Percentiles rank a stretch among this genome's conserved stretches.
Evolutionary conservation across 163 green algal genomes (phyloP).

Genomic region (Chlorella variabilis): DNA sequence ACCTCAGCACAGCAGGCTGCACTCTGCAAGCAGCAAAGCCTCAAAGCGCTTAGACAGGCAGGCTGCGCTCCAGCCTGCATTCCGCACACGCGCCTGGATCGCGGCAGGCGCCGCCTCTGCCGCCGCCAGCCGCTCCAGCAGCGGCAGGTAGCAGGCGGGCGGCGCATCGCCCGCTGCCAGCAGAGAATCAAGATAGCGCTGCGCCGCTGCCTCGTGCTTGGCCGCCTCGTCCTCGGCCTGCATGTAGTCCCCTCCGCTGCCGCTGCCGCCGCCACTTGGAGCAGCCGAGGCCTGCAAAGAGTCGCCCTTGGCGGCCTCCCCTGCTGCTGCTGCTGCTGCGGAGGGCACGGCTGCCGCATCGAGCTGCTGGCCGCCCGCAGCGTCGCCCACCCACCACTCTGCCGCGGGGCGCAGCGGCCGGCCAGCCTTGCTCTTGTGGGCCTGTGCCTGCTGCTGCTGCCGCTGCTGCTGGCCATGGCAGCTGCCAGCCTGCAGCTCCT

Average conservation of each 20-base stretch:
- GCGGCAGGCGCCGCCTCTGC: too few relatives aligned
- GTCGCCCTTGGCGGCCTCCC: background rate
- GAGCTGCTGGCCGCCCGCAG: background rate
- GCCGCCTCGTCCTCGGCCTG: conserved; percentile 23
- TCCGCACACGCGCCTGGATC: too few relatives aligned
- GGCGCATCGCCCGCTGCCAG: conserved; percentile 17
- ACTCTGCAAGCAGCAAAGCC: too few relatives aligned
- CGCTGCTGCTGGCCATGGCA: too few relatives aligned
- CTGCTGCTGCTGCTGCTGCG: background rate
- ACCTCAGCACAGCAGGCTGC: too few relatives aligned
- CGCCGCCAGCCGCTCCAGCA: conserved; percentile 26
- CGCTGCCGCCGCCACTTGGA: background rate
- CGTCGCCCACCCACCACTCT: conserved; percentile 25
- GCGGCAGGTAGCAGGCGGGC: conserved; percentile 36
- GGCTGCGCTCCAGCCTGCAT: too few relatives aligned
- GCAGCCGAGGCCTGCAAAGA: too few relatives aligned
- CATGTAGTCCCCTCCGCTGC: conserved; percentile 30
- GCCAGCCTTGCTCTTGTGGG: background rate
- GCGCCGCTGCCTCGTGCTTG: conserved; percentile 30
- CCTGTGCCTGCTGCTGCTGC: conserved; percentile 38
- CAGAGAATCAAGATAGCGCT: conserved; percentile 32
- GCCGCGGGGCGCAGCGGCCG: conserved; percentile 10
- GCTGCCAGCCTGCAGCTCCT: background rate
- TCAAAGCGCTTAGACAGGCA: too few relatives aligned
- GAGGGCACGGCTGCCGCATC: background rate